Percentiles rank a stretch among this genome's conserved stretches.
These are phyloP conservation scores for Arbutus unedo DNA, from an alignment of 148 eudicot species.

Conservation along the genomic window DNA sequence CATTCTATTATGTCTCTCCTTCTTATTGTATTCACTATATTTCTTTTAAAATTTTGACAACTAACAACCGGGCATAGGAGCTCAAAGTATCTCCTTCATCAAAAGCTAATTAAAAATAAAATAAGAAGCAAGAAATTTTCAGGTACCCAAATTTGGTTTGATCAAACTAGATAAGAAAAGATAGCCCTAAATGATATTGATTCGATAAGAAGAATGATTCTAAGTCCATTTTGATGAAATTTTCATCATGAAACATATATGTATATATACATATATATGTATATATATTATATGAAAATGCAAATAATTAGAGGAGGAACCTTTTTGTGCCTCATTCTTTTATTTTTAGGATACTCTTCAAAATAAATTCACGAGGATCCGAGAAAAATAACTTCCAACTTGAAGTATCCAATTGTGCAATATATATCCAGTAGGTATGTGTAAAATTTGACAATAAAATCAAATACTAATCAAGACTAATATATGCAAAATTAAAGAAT, in stretches of 20 bases:
- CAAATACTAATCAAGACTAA: neutral
- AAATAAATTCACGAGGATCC: neutral
- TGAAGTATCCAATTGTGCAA: neutral
- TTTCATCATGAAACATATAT: neutral
- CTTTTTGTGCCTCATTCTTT: neutral
- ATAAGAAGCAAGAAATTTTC: neutral
- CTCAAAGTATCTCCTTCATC: too few relatives aligned
- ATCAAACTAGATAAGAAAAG: neutral
- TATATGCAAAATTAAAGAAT: too few relatives aligned
- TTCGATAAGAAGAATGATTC: neutral
- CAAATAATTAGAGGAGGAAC: neutral
- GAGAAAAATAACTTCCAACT: neutral
- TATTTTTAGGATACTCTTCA: neutral
- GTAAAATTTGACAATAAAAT: too few relatives aligned
- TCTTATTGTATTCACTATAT: too few relatives aligned
- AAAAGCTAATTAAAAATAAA: too few relatives aligned
- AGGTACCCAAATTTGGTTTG: neutral
- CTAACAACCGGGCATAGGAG: too few relatives aligned
- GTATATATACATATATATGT: too few relatives aligned
- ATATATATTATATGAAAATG: neutral
- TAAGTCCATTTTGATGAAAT: neutral
- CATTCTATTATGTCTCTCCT: too few relatives aligned
- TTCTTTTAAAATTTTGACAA: too few relatives aligned
- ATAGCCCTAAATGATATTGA: neutral
- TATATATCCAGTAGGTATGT: too few relatives aligned